Evolutionary conservation across 2,329 filamentous ascomycete species (phyloP), one percentile per base, ranked within the genome.

Genomic region (Erysiphe neolycopersici): DNA sequence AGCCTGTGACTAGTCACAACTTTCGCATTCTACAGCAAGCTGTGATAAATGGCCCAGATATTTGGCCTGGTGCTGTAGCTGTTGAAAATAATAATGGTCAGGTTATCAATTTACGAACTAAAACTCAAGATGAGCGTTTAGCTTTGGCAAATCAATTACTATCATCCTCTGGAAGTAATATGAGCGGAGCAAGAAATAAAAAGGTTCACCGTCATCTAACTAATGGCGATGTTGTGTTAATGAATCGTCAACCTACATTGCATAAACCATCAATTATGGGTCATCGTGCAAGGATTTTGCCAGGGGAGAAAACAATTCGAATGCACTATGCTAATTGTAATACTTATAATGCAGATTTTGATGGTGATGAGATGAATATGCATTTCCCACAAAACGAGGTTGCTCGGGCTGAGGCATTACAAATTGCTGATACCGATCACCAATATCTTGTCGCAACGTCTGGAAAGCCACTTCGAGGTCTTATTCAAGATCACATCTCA

Each of bases 241-340:
- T 98, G 91, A 98, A 98, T 61, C 81, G 89, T 48, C 89, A 98
- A 56, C 89, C 89, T 2, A 98, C 91, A 1, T 70, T 98, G 1
- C 89, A 98, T 61, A 98, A 98, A 60, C 89, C 89, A 9, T 95
- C 89, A 6, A 98, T 98, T 61, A 98, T 98, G 89, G 85, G 83
- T 46, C 89, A 98, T 62, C 73, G 85, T 53, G 89, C 89, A 43
- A 74, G 85, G 47, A 87, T 98, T 5, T 64, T 98, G 16, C 81
- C 83, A 0, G 85, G 84, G 32, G 91, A 98, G 60, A 92, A 92
- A 62, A 95, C 89, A 0, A 85, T 98, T 58, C 84, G 89, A 51
- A 95, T 98, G 87, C 89, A 98, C 64, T 98, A 98, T 62, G 87
- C 89, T 54, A 98, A 98, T 59, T 95, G 89, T 60, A 98, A 98